Evolutionary conservation across 495 filamentous ascomycete species (phyloP).

Genomic region (Physcia stellaris): DNA sequence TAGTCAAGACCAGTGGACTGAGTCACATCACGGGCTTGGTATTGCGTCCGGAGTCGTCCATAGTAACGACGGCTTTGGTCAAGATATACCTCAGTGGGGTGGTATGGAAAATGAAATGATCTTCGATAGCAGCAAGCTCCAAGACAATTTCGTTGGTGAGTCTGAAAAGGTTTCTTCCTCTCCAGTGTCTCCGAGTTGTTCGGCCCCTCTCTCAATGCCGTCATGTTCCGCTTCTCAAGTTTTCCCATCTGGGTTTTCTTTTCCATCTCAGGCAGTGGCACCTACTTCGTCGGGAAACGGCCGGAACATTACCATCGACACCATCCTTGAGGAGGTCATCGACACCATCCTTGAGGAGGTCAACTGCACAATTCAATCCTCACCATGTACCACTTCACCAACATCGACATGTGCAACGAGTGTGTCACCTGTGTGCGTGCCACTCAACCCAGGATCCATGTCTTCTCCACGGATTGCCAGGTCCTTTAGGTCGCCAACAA

Average conservation of each 20-base stretch:
- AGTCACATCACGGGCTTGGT: conserved; percentile 46
- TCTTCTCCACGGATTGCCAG: conserved; percentile 15
- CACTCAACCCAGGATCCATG: too few relatives aligned
- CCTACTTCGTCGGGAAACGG: too few relatives aligned
- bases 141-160: conserved; percentile 68
- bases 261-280: conserved; percentile 8
- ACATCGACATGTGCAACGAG: conserved; percentile 15
- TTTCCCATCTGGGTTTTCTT: conserved; percentile 16
- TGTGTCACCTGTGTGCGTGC: too few relatives aligned
- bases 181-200: conserved; percentile 6
- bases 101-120: conserved; percentile 41
- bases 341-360: conserved; percentile 19
- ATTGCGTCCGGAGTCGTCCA: conserved; percentile 55
- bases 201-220: conserved; percentile 16
- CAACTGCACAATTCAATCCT: conserved; percentile 15
- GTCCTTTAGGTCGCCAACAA: conserved; percentile 36
- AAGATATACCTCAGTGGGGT: conserved; percentile 22
- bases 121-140: conserved; percentile 45
- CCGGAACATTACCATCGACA: neutral
- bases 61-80: conserved; percentile 40
- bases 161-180: conserved; percentile 29
- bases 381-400: conserved; percentile 20
- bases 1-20: conserved; percentile 46
- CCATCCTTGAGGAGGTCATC: conserved; percentile 11
- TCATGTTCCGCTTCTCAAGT: conserved; percentile 16